Evolutionary conservation across 345 rosid genomes (phyloP), one percentile per base, ranked within the genome.

Genomic region (Draba incana): DNA sequence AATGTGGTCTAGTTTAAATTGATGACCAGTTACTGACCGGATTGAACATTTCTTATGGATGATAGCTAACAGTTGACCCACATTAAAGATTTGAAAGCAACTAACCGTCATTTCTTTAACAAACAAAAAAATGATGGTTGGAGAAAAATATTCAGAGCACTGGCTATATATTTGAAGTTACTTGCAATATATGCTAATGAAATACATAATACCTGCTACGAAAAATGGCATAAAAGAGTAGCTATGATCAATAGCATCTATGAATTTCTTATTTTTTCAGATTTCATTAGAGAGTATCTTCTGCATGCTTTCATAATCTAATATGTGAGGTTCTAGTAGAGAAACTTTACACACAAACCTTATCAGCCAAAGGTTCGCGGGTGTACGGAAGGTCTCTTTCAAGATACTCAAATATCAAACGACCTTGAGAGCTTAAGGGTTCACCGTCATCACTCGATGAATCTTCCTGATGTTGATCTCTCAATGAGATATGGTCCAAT

Each of bases 281-380:
- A 43, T 38, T 3, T 14, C 3, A 14, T 4, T 2, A 57, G 28
- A 14, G 27, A 30, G 23, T 38, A 38, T 10, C 68, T 48, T 35
- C 0, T 2, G 42, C 14, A 52, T 14, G 70, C 41, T 44, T 46
- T 37, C 12, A 27, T 6, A 46, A 10, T 31, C 2, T 15, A 15
- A 38, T 6, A 10, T 23, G 13, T 4, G 14, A 20, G 35, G 52
- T 38, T 69, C 25, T 14, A 65, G 42, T 3, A 16, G 6, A 71
- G 76, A 80, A 62, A 72, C 86, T 81, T 85, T 85, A 86, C 66
- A 80, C 84, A 62, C 78, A 78, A 64, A 76, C 97, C 89, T 91
- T 86, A 78, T 90, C 90, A 57, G 98, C 88, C 55, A 89, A 77
- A 48, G 98, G 98, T 74, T 89, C 84, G 9, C 92, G 90, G 67